Conservation (phyloP, 75 land plant genomes). For the Pinus tabuliformis region DNA sequence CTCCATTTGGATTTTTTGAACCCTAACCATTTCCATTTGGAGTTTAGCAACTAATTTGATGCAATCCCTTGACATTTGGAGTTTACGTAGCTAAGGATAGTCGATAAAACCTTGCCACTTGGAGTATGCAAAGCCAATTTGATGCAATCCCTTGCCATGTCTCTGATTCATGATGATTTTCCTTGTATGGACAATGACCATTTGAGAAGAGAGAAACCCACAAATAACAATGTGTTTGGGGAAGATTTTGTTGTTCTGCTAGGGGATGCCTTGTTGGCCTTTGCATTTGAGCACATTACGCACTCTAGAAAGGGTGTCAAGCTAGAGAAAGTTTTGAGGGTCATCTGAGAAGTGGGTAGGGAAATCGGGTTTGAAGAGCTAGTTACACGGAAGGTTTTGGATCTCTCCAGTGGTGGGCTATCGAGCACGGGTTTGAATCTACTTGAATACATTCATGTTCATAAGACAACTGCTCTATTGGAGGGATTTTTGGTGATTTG, state of each 20-base stretch:
- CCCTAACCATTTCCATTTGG: too few relatives aligned
- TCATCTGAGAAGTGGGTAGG: conserved; percentile 52
- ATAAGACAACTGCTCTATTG: conserved; percentile 59
- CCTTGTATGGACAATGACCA: conserved; percentile 77
- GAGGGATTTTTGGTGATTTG: conserved; percentile 59
- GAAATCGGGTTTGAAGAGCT: conserved; percentile 54
- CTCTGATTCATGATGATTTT: conserved; percentile 52
- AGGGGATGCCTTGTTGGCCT: conserved; percentile 46
- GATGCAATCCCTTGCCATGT: conserved; percentile 16
- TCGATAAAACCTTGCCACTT: too few relatives aligned
- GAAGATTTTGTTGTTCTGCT: conserved; percentile 61
- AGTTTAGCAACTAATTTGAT: too few relatives aligned
- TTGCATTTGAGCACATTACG: conserved; percentile 61
- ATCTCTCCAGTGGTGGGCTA: conserved; percentile 24
- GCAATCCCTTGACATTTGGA: too few relatives aligned
- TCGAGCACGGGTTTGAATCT: conserved; percentile 20
- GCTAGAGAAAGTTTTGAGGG: conserved; percentile 30
- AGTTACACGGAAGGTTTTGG: conserved; percentile 53
- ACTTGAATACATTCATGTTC: conserved; percentile 61
- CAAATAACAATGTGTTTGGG: conserved; percentile 26
- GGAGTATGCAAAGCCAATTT: too few relatives aligned
- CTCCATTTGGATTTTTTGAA: too few relatives aligned
- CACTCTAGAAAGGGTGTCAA: conserved; percentile 11
- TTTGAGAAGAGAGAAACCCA: conserved; percentile 41
- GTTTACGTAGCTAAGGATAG: too few relatives aligned